Evolutionary conservation across 768 basidiomycete species (phyloP).

Genomic region (Trichaptum fuscoviolaceum): DNA sequence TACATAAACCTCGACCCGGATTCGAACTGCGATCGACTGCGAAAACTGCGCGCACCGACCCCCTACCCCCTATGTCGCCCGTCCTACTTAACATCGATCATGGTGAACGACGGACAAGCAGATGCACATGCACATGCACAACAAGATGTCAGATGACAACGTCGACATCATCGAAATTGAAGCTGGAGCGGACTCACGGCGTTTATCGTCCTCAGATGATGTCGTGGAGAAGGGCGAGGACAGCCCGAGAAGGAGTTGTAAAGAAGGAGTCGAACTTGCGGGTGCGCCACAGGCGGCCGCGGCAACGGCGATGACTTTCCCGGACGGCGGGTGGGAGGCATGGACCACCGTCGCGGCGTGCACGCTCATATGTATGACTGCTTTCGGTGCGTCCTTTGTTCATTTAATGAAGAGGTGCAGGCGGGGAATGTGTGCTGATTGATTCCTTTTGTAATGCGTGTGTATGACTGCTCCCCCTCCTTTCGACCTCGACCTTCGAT

Average conservation of each 20-base stretch:
- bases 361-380: not conserved
- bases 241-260: not conserved
- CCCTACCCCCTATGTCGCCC: too few relatives aligned
- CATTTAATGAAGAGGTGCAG: constrained; percentile 18
- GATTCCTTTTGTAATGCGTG: constrained; percentile 1
- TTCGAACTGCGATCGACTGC: too few relatives aligned
- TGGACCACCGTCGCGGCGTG: constrained; percentile 18
- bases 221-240: not conserved
- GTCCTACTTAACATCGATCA: too few relatives aligned
- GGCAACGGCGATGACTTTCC: constrained; percentile 6
- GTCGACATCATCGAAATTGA: not conserved
- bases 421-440: constrained; percentile 20
- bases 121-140: not conserved
- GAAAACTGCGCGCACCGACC: too few relatives aligned
- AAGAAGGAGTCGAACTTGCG: too few relatives aligned
- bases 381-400: constrained; percentile 15
- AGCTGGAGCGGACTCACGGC: too few relatives aligned
- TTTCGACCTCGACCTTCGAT: constrained; percentile 14
- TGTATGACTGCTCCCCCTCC: constrained; percentile 8
- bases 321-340: constrained; percentile 23
- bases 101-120: not conserved
- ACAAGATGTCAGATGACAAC: not conserved
- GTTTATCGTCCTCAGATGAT: not conserved
- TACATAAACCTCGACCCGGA: too few relatives aligned
- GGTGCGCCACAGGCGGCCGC: not conserved